phyloP scores from a whole-genome alignment of 208 protist species.

The Acanthamoeba divionensis region DNA sequence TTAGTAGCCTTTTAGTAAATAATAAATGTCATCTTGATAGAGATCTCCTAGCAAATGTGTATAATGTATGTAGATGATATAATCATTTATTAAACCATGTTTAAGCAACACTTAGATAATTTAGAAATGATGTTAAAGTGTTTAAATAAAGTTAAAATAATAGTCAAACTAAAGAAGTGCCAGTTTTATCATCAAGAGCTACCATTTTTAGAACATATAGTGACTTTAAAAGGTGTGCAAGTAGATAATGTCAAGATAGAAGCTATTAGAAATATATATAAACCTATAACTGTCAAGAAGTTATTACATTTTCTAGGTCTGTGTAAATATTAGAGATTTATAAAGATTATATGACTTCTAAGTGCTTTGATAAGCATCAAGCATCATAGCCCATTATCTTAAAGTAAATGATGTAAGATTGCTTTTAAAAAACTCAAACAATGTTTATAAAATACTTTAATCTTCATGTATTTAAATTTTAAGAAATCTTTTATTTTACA shows the following conservation, averaged over 20 bases:
- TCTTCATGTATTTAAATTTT: too few species aligned
- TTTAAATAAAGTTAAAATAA: background rate
- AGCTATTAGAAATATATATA: too few species aligned
- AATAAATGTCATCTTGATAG: background rate
- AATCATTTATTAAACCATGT: background rate
- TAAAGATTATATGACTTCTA: background rate
- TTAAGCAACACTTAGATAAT: constrained; percentile 15
- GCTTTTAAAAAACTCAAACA: too few species aligned
- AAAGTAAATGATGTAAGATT: too few species aligned
- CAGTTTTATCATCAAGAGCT: background rate
- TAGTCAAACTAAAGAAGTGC: too few species aligned
- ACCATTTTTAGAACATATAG: background rate
- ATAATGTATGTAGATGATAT: constrained; percentile 42
- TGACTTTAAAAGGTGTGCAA: background rate
- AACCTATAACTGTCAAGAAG: background rate
- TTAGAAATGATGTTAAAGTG: constrained; percentile 12
- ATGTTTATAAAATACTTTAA: too few species aligned
- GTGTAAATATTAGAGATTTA: background rate
- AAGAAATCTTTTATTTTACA: too few species aligned
- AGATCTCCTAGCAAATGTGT: background rate
- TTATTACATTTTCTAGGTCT: background rate
- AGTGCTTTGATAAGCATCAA: background rate
- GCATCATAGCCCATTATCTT: background rate
- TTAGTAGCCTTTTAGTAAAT: background rate
- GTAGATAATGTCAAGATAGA: background rate